Conservation (phyloP, 148 eudicot genomes). For the Amaranthus hypochondriacus region DNA sequence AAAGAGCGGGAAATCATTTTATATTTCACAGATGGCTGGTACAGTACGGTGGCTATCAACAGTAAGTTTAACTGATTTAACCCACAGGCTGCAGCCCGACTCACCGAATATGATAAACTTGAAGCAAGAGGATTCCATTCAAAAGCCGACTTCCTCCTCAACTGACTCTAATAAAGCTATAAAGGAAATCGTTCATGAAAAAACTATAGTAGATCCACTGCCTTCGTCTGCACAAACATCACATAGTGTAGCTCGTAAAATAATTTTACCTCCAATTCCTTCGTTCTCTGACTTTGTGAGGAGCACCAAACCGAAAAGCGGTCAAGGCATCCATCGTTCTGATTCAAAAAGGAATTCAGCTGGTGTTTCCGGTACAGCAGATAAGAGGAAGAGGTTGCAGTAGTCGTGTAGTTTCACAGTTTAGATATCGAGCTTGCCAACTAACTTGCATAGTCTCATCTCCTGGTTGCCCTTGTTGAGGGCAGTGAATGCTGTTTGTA, state of each 20-base stretch:
- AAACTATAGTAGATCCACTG: slow-evolving; percentile 20
- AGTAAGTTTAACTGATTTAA: slow-evolving; percentile 41
- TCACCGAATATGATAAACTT: slow-evolving; percentile 14
- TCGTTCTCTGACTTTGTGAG: slow-evolving; percentile 61
- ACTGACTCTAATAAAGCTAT: slow-evolving; percentile 21
- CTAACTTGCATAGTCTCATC: no score
- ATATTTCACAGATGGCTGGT: slow-evolving; percentile 80
- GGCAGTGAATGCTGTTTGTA: no score
- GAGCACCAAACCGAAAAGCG: slow-evolving; percentile 41
- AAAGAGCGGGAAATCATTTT: slow-evolving; percentile 75
- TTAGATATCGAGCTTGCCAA: no score
- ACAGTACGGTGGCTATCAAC: slow-evolving; percentile 86
- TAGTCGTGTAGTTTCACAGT: slow-evolving; percentile 7
- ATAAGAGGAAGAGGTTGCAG: slow-evolving; percentile 42
- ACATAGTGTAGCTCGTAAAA: slow-evolving; percentile 22
- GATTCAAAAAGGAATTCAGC: slow-evolving; percentile 30
- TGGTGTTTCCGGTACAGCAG: slow-evolving; percentile 22
- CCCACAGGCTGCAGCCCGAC: slow-evolving; percentile 27
- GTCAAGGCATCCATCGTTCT: slow-evolving; percentile 15
- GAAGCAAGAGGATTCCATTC: slow-evolving; percentile 19
- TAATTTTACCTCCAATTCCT: slow-evolving; percentile 49
- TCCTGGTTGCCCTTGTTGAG: no score
- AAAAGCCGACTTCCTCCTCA: slow-evolving; percentile 25
- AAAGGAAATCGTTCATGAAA: slow-evolving; percentile 22
- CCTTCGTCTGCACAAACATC: slow-evolving; percentile 19